Conservation (phyloP, 2,329 filamentous ascomycete genomes). For the Sarocladiaceae sp. region DNA sequence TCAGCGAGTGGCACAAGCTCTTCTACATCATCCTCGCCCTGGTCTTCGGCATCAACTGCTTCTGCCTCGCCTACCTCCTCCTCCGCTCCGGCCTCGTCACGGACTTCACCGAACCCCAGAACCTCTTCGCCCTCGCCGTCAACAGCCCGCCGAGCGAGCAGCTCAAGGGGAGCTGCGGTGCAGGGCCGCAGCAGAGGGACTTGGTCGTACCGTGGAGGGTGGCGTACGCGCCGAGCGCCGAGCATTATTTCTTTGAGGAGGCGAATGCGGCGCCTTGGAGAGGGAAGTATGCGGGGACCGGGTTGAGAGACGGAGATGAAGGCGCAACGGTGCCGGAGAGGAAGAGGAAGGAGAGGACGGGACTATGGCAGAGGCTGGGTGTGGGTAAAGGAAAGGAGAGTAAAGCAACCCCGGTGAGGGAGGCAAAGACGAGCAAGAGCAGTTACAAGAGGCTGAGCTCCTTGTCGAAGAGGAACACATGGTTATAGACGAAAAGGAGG, state of each 20-base stretch:
- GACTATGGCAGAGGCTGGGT: not conserved
- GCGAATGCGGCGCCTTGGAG: slow-evolving; percentile 20
- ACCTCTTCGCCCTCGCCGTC: slow-evolving; percentile 65
- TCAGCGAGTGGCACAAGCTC: slow-evolving; percentile 51
- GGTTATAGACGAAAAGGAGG: no score
- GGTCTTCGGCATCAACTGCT: slow-evolving; percentile 61
- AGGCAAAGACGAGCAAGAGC: not conserved
- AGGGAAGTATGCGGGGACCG: slow-evolving; percentile 17
- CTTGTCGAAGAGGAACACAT: not conserved
- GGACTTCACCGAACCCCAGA: slow-evolving; percentile 73
- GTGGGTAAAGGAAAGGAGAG: not conserved
- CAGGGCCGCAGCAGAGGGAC: slow-evolving; percentile 27
- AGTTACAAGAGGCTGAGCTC: slow-evolving; percentile 7
- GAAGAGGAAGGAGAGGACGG: not conserved
- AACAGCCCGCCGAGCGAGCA: slow-evolving; percentile 42
- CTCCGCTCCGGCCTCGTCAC: slow-evolving; percentile 57
- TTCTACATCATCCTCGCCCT: slow-evolving; percentile 62
- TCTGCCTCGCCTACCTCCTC: slow-evolving; percentile 57
- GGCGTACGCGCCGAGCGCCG: slow-evolving; percentile 27
- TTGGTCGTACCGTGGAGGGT: slow-evolving; percentile 37
- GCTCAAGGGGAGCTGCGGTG: slow-evolving; percentile 32
- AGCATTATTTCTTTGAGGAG: slow-evolving; percentile 39
- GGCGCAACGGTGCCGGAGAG: slow-evolving; percentile 2
- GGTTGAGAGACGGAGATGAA: not conserved
- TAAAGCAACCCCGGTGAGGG: not conserved